Evolutionary conservation across 2,329 filamentous ascomycete genomes (phyloP), one percentile per base, ranked within the genome.

Genomic region (Domatiomyces globalis): DNA sequence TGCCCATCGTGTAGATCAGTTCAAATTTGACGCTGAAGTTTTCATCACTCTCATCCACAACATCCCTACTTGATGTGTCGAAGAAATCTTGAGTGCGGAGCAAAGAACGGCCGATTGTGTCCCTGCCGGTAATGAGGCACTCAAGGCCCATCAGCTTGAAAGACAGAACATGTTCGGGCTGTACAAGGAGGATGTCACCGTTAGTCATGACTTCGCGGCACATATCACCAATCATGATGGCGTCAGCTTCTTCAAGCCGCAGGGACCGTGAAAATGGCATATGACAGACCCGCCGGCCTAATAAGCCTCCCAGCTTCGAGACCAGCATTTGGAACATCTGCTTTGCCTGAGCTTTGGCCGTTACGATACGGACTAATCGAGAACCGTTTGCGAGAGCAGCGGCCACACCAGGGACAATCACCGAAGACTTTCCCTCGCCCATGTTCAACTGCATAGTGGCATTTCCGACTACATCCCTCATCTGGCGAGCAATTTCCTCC

Each of bases 391-490:
- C 76, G 0, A 84, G 62, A 0, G 68, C 64, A 0, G 75, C 65
- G 0, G 76, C 76, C 0, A 83, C 74, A 27, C 84, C 79, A 0
- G 82, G 83, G 0, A 83, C 72, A 49, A 88, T 85, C 1, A 85
- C 77, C 0, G 81, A 83, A 0, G 79, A 80, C 54, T 85, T 85
- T 0, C 82, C 82, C 59, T 83, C 75, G 0, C 82, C 82, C 81
- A 85, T 86, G 56, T 84, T 84, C 2, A 86, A 63, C 59, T 85
- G 81, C 70, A 84, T 74, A 0, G 80, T 74, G 0, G 71, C 62
- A 55, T 81, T 84, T 0, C 60, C 18, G 18, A 10, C 42, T 5
- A 18, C 0, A 73, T 58, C 47, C 2, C 70, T 73, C 77, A 86
- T 86, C 19, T 73, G 60, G 0, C 51, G 44, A 0, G 81, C 77